These are phyloP conservation scores for Thymus quinquecostatus DNA, from an alignment of 257 asterid species.

Conservation along the genomic window DNA sequence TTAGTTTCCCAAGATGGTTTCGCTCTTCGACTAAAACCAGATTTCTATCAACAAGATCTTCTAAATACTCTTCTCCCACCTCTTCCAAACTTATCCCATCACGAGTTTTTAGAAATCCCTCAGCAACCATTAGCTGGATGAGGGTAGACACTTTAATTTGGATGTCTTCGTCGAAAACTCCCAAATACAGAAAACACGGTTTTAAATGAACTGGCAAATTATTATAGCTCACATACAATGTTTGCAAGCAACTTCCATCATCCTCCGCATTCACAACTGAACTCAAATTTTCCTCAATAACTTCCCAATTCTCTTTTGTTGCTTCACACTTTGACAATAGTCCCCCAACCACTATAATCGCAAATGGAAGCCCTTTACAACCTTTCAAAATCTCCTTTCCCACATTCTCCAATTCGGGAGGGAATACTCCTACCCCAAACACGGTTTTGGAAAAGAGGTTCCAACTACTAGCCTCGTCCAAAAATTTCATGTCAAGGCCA, in stretches of 20 bases:
- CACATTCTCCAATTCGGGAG: not conserved
- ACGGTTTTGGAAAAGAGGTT: not conserved
- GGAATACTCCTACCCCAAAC: not conserved
- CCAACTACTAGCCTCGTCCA: not conserved
- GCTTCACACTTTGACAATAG: not conserved
- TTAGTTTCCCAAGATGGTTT: not conserved
- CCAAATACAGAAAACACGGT: not conserved
- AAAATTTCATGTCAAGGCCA: not conserved
- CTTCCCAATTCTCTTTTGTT: not conserved
- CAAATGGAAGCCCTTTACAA: not conserved
- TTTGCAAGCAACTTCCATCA: not conserved
- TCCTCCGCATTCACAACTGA: not conserved
- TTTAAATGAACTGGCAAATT: not conserved
- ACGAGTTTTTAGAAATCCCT: not conserved
- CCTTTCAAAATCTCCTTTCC: not conserved
- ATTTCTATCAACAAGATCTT: not conserved
- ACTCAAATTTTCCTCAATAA: not conserved
- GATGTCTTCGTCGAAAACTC: too few relatives aligned
- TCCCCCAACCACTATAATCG: not conserved
- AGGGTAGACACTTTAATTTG: too few relatives aligned
- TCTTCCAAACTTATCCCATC: not conserved
- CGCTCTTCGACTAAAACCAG: not conserved
- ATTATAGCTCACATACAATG: not conserved
- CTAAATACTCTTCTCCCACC: not conserved
- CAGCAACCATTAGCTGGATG: not conserved